Base-by-base conservation (phyloP, 345 rosid genomes). In the Sonneratia alba region DNA sequence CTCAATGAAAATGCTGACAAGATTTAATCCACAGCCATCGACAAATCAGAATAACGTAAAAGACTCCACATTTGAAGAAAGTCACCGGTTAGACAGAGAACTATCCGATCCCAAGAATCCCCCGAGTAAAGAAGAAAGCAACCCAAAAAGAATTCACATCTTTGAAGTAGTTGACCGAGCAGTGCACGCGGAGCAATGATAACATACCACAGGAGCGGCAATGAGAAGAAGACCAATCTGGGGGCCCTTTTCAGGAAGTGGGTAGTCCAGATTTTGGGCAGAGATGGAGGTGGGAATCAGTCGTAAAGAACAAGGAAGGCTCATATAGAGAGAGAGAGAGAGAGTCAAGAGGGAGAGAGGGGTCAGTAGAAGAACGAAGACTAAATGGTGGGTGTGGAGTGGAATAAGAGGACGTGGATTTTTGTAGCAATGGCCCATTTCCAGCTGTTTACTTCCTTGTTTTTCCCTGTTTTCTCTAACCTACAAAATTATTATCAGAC, bases 281-380 rank as follows among this genome's bases (percentile, higher is more conserved):
- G 71, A 64, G 68, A 51, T 19, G 56, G 83, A 21, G 53, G 71
- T 15, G 24, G 74, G 69, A 11, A 68, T 70, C 74, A 76, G 81
- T 3, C 79, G 93, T 85, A 72, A 77, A 85, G 79, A 64, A 76
- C 87, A 86, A 81, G 93, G 68, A 81, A 82, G 74, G 74, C 1
- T 53, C 36, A 11, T 56, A 45, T 32, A 22, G 64, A 34, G 55
- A 69, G 56, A 57, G 32, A 21, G 56, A 27, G 57, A 49, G 38
- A 38, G 70, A 38, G 62, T 40, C 43, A 27, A 27, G 32, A 40
- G 66, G 19, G 18, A 37, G 74, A 47, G 57, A 45, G 10, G 47
- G 48, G 27, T 7, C 68, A 66, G 51, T 14, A 53, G 71, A 49
- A 53, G 71, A 49, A 72, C 7, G 19, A 55, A 74, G 73, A 78